Base-by-base conservation (phyloP, 2,329 filamentous ascomycete genomes). In the Teratosphaeria pseudoeucalypti region DNA sequence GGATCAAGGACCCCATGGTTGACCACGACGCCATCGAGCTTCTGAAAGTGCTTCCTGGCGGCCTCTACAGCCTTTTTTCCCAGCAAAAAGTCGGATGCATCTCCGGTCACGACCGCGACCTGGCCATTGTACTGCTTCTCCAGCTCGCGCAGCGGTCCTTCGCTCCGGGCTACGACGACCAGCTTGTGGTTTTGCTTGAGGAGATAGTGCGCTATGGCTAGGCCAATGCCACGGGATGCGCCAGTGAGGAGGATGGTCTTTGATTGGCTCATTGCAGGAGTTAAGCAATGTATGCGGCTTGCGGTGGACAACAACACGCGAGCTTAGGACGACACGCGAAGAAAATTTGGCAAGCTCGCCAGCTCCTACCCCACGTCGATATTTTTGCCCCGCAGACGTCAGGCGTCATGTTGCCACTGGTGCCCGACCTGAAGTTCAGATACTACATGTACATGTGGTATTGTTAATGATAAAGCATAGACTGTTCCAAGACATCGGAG, bases 1-100 rank as follows among this genome's bases (percentile, higher is more conserved):
- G 90, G 88, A n/a, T 85, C 82, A 53, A 99, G 76, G 0, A 85
- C 79, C 23, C 91, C 92, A 71, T 99, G 94, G 73, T 97, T 97
- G 62, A 97, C 77, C 12, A 99, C 84, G 53, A 99, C 72, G 1
- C 86, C 88, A 70, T 99, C 91, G 4, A 99, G 75, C 55, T 78
- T 79, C 72, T 90, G 54, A 52, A 65, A 97, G 0, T 82, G 76
- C 32, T 81, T 76, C 11, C 88, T 69, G 0, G 91, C 87, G 0
- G 85, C 75, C 3, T 86, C 78, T 4, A 90, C 83, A 4, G 88
- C 82, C 69, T 82, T 82, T 1, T 80, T 73, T 3, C 84, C 82
- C 32, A 87, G 70, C 0, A 72, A 74, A 29, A 79, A 70, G 64
- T 85, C 81, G 0, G 77, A 71, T 11, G 85, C 72, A 63, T 87